These are phyloP conservation scores for Aspergillus brasiliensis DNA, from an alignment of 2,329 filamentous ascomycete genomes.

Conservation along the genomic window DNA sequence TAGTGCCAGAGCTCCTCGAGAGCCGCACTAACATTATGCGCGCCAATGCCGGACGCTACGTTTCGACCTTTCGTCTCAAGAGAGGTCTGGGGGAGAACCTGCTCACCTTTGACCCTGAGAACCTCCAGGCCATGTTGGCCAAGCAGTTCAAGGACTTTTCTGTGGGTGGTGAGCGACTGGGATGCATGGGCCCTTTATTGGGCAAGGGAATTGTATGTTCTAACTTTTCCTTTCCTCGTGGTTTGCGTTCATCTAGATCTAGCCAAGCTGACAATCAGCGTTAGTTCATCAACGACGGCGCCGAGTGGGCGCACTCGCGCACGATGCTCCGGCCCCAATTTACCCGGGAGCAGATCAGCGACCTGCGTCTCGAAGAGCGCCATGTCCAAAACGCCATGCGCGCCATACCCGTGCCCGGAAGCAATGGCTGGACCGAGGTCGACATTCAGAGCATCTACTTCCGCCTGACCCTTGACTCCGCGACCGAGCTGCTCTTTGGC, in stretches of 20 bases:
- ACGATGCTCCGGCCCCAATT: slow-evolving; percentile 85
- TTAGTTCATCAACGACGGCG: slow-evolving; percentile 68
- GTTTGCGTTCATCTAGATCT: neutral
- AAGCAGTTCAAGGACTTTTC: slow-evolving; percentile 82
- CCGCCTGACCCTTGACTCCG: slow-evolving; percentile 79
- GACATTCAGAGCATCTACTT: slow-evolving; percentile 79
- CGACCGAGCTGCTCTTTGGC: slow-evolving; percentile 85
- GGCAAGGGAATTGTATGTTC: slow-evolving; percentile 49
- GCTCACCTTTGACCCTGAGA: slow-evolving; percentile 49
- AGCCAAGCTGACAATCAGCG: neutral
- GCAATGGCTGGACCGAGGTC: slow-evolving; percentile 54
- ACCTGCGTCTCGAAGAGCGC: slow-evolving; percentile 77
- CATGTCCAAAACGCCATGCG: slow-evolving; percentile 73
- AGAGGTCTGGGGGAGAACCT: slow-evolving; percentile 24
- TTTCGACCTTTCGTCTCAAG: slow-evolving; percentile 28
- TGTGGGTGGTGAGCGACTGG: slow-evolving; percentile 73
- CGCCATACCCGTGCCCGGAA: slow-evolving; percentile 62
- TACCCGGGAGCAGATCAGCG: slow-evolving; percentile 78
- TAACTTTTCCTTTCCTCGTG: neutral
- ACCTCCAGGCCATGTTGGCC: slow-evolving; percentile 82
- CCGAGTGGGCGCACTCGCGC: slow-evolving; percentile 76
- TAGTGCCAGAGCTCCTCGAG: slow-evolving; percentile 24
- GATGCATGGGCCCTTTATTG: slow-evolving; percentile 51
- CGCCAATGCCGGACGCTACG: slow-evolving; percentile 26
- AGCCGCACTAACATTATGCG: slow-evolving; percentile 24